These are phyloP conservation scores for Musa balbisiana DNA, from an alignment of 202 grass and related monocot genomes.

Conservation along the genomic window DNA sequence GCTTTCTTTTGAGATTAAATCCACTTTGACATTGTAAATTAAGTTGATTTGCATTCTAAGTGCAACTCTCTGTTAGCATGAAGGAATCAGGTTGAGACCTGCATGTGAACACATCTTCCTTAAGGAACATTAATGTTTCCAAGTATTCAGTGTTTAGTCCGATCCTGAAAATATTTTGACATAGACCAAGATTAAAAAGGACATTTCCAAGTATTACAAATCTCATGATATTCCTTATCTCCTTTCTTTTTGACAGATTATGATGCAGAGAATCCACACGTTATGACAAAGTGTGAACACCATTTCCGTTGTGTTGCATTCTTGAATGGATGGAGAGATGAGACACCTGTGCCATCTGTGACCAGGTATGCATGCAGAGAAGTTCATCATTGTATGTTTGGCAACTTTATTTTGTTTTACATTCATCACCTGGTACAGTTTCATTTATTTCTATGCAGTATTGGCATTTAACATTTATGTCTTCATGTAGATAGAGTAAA, in stretches of 20 bases:
- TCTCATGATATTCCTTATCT: conserved; percentile 20
- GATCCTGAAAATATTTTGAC: background rate
- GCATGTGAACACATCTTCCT: background rate
- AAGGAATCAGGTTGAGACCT: background rate
- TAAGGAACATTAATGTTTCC: background rate
- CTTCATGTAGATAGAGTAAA: background rate
- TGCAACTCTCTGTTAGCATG: background rate
- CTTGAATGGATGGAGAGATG: conserved; percentile 97
- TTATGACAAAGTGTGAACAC: conserved; percentile 69
- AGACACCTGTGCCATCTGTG: conserved; percentile 74
- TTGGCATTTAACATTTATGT: background rate
- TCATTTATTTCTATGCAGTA: background rate
- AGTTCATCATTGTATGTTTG: background rate
- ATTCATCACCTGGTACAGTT: no score
- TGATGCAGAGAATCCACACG: conserved; percentile 73
- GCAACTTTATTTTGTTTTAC: background rate
- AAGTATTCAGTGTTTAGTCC: background rate
- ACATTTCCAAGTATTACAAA: background rate
- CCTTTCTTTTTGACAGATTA: conserved; percentile 47
- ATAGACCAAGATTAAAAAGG: background rate
- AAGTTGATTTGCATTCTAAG: background rate
- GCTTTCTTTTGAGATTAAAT: background rate
- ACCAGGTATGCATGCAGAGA: conserved; percentile 45
- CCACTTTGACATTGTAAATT: background rate
- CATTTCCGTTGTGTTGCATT: conserved; percentile 83